Percentiles rank a stretch among this genome's conserved stretches.
phyloP scores from a whole-genome alignment of 441 rosid genomes.

The Gossypium aridum region DNA sequence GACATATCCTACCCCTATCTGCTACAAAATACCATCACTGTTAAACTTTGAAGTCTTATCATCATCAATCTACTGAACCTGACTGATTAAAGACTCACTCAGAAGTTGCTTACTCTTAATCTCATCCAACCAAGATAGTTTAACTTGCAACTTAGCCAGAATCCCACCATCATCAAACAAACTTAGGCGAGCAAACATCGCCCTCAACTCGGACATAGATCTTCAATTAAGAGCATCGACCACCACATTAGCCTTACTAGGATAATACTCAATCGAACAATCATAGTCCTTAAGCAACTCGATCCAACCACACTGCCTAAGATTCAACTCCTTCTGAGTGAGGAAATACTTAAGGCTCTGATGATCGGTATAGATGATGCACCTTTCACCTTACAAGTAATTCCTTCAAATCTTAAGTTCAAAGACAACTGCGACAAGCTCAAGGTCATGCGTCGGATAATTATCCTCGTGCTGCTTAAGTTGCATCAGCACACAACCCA shows the following conservation, averaged over 20 bases:
- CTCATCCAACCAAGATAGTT: neutral
- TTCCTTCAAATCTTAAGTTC: neutral
- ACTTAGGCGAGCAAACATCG: neutral
- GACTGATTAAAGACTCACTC: too few relatives aligned
- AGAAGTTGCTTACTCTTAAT: neutral
- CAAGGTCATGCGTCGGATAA: neutral
- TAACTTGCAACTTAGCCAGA: neutral
- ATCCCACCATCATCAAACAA: neutral
- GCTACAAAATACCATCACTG: too few relatives aligned
- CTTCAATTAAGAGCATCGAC: neutral
- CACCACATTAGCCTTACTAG: neutral
- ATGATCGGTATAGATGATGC: too few relatives aligned
- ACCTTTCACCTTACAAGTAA: neutral
- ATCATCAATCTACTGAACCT: too few relatives aligned
- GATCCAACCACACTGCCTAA: neutral
- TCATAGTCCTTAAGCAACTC: neutral
- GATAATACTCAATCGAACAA: neutral
- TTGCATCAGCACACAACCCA: neutral
- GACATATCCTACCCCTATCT: too few relatives aligned
- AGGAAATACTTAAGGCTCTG: neutral
- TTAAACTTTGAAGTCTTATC: too few relatives aligned
- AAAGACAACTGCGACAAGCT: too few relatives aligned
- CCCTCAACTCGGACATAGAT: neutral
- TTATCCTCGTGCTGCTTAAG: neutral
- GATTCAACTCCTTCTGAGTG: too few relatives aligned